Conservation (phyloP, 2,329 filamentous ascomycete species). For the Aspergillus ruber region DNA sequence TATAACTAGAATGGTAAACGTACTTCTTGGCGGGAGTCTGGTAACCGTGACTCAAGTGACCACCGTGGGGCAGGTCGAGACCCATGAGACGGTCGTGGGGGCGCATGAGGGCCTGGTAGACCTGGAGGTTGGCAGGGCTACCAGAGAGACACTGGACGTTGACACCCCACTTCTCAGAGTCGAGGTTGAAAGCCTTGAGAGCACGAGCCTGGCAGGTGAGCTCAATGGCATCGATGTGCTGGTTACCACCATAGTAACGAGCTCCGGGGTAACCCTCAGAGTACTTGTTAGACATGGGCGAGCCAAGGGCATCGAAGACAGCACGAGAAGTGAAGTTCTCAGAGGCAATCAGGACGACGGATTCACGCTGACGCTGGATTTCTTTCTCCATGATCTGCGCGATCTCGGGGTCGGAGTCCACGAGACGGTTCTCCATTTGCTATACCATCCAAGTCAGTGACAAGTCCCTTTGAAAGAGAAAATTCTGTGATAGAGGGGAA, state of each 20-base stretch:
- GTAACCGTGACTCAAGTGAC: constrained; percentile 93
- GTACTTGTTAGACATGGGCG: constrained; percentile 98
- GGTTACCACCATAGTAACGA: constrained; percentile 97
- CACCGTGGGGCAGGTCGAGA: constrained; percentile 90
- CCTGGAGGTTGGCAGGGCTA: constrained; percentile 93
- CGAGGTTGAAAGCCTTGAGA: constrained; percentile 81
- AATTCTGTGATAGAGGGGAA: constrained; percentile 5
- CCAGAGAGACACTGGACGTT: constrained; percentile 94
- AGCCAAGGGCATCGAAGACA: constrained; percentile 94
- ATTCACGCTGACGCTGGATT: constrained; percentile 95
- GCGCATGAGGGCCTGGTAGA: constrained; percentile 91
- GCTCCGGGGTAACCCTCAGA: constrained; percentile 97
- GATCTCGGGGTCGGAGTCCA: constrained; percentile 89
- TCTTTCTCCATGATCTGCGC: constrained; percentile 95
- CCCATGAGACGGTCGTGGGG: constrained; percentile 96
- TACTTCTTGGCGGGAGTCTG: constrained; percentile 85
- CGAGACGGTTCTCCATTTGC: constrained; percentile 93
- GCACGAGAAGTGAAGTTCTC: constrained; percentile 99
- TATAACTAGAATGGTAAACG: constrained; percentile 23
- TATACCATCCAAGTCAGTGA: constrained; percentile 41
- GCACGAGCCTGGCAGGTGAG: constrained; percentile 90
- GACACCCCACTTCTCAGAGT: constrained; percentile 89
- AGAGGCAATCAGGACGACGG: constrained; percentile 95
- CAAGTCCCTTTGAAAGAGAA: constrained; percentile 6
- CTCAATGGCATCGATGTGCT: constrained; percentile 97